phyloP scores from a whole-genome alignment of 331 rosid genomes.

The Stylosanthes scabra region DNA sequence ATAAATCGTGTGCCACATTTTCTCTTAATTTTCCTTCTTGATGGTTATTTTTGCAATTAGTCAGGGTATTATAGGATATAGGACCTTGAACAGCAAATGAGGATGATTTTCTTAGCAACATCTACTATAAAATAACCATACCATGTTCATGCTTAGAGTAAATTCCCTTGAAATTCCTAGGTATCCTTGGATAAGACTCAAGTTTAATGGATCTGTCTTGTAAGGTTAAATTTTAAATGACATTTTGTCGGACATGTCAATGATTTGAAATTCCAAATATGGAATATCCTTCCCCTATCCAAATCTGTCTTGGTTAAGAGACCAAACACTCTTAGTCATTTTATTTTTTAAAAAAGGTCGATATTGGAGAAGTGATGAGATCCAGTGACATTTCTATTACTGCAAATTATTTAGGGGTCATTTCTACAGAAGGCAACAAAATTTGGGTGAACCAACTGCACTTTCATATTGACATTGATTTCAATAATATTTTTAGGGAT shows the following conservation, averaged over 20 bases:
- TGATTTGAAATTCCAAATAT: conserved; percentile 24
- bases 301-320: background rate
- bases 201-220: conserved; percentile 6
- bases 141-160: conserved; percentile 9
- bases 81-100: conserved; percentile 14
- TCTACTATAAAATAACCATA: background rate
- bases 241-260: conserved; percentile 6
- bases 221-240: background rate
- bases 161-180: conserved; percentile 15
- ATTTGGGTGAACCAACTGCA: conserved; percentile 24
- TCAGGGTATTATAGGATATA: conserved; percentile 7
- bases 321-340: background rate
- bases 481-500: conserved; percentile 19
- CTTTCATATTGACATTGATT: conserved; percentile 28
- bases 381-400: conserved; percentile 8
- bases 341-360: background rate
- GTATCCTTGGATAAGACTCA: background rate
- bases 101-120: conserved; percentile 21
- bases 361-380: conserved; percentile 15
- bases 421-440: conserved; percentile 12
- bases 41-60: background rate
- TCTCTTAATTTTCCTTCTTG: conserved; percentile 26
- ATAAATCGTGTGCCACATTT: conserved; percentile 9
- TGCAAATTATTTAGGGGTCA: background rate
- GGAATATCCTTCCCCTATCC: conserved; percentile 23